Base-by-base conservation (phyloP, 2,329 filamentous ascomycete genomes). In the Paecilomyces sp. region DNA sequence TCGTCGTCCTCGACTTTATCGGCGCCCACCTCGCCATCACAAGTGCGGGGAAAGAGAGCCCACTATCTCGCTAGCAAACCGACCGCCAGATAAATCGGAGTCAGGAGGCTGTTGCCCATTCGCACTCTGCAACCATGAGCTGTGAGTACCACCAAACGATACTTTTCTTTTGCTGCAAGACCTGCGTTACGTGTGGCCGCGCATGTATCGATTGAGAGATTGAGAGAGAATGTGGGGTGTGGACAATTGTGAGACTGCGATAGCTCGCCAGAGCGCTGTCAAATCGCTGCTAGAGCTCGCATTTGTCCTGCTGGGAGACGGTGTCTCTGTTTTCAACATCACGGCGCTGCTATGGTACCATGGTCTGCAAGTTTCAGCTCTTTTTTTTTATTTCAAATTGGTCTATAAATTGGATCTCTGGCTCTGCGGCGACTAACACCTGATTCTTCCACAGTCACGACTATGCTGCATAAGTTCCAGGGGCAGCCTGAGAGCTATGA, bases 401-500 rank as follows among this genome's bases (percentile, higher is more conserved):
- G 22, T 28, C 18, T 53, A 53, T 24, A 9, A 4, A 28, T 53
- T 53, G 11, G 51, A 25, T 25, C 51, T 8, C 12, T 9, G 22
- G 6, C 51, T 53, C 51, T 13, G 51, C 51, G 13, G 13, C 8
- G 24, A 25, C 28, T 53, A 13, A 47, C 41, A 47, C n/a, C n/a
- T 47, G 41, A 18, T 18, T 47, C 30, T 24, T 18, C n/a, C 57
- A n/a, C 69, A 96, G 92, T 96, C 80, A 81, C 88, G 68, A 89
- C 84, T 73, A 96, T 97, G 91, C 83, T 97, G 70, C 96, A 93
- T 80, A 92, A 93, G 85, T 89, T 97, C 71, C 91, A 95, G 71
- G 92, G 92, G 77, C 93, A 97, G 81, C 93, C 93, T 67, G 92
- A 96, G 68, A 97, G 91, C 80, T 99, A 99, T 81, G 94, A 97